Conservation (phyloP, 352 stramenopile genomes). For the Saprolegnia diclina region DNA sequence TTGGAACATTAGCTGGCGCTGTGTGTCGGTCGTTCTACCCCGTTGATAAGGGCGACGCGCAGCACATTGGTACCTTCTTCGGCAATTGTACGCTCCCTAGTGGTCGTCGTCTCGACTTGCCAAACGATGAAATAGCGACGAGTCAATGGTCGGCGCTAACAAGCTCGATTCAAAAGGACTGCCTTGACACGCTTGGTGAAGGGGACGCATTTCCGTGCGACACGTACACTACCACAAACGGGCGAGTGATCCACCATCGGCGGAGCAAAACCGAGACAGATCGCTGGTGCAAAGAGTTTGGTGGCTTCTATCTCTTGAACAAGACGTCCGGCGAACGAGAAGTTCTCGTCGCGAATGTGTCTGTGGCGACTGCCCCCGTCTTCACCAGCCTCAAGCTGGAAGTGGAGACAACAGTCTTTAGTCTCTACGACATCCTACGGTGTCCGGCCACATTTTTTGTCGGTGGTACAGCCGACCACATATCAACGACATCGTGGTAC, state of each 20-base stretch:
- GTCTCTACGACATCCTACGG: background rate
- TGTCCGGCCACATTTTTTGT: background rate
- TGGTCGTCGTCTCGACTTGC: background rate
- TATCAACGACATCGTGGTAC: slow-evolving; percentile 19
- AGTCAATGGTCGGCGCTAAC: slow-evolving; percentile 20
- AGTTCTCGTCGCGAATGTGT: slow-evolving; percentile 13
- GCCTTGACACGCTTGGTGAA: background rate
- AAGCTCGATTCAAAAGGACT: slow-evolving; percentile 1
- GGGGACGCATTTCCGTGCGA: slow-evolving; percentile 18
- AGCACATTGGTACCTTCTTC: slow-evolving; percentile 22
- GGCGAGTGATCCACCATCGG: slow-evolving; percentile 12
- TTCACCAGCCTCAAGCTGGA: slow-evolving; percentile 6
- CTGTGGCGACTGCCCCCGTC: background rate
- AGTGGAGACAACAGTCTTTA: background rate
- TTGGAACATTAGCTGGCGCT: slow-evolving; percentile 6
- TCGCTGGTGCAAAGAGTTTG: slow-evolving; percentile 19
- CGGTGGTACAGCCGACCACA: slow-evolving; percentile 13
- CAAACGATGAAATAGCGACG: background rate
- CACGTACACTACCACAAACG: slow-evolving; percentile 15
- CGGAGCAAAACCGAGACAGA: background rate
- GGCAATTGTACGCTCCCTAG: slow-evolving; percentile 13
- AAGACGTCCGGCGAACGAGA: background rate
- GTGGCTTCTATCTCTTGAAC: slow-evolving; percentile 18
- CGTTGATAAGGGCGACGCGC: background rate
- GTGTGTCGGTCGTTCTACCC: slow-evolving; percentile 19